Base-by-base conservation (phyloP, 164 flowering plant genomes). In the Piper longum region DNA sequence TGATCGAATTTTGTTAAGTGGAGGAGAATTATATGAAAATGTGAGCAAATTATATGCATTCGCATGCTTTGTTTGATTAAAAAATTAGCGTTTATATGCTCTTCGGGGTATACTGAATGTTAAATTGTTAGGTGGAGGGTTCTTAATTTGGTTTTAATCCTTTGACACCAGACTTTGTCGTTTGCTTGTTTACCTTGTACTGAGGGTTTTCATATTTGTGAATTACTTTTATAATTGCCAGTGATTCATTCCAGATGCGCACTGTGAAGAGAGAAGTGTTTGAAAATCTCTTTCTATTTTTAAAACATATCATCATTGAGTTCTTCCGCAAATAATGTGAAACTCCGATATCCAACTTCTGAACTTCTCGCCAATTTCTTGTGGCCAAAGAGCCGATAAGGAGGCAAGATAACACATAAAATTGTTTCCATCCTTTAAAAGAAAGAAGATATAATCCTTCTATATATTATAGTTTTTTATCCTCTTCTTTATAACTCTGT, bases 271-370 rank as follows among this genome's bases (percentile, higher is more conserved):
- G 52, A 48, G 14, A 2, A 48, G 2, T 26, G 36, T 26, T 26
- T 1, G 36, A 1, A 26, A 26, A 26, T 26, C 36, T 26, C 36
- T 14, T 9, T 48, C 52, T 48, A 48, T 48, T 48, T 48, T 3
- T 16, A 56, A 64, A 13, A 75, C 59, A 69, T 63, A 59, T 45
- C 54, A n/a, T 69, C 80, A 1, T 81, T 75, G 85, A 70, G 82
- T 57, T 70, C 88, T 4, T 65, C 84, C 64, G 72, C 81, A n/a
- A 80, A 67, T 76, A 81, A 78, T 68, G 82, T 54, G 16, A 74
- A 71, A 63, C 60, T 80, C 59, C 72, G 69, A 42, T 66, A 36
- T 17, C 75, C 71, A 19, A 57, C 68, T 16, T 19, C 68, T 43
- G 69, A 64, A 64, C 41, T 75, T 62, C 77, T 73, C 61, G 12